Conservation (phyloP, 805 yeast species). For the Grigorovia yakushimaensis region DNA sequence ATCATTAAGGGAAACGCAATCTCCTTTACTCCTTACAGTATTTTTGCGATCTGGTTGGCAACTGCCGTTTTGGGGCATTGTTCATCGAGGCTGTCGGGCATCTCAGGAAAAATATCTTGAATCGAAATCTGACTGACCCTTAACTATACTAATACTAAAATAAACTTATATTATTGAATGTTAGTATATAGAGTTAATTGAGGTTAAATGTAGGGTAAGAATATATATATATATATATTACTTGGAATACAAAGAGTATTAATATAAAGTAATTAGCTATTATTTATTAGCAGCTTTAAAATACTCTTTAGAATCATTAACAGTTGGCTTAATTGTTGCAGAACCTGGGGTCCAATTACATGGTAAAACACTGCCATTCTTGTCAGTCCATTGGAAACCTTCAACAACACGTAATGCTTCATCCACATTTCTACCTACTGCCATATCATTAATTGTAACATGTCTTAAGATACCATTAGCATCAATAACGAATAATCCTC, state of each 20-base stretch:
- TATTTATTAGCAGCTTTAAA: not conserved
- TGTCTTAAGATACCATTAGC: conserved; percentile 94
- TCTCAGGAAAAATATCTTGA: too few relatives aligned
- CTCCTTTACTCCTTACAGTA: too few relatives aligned
- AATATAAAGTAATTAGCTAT: not conserved
- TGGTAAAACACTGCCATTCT: conserved; percentile 99
- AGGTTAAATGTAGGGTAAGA: too few relatives aligned
- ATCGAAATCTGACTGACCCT: too few relatives aligned
- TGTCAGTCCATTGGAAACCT: conserved; percentile 99
- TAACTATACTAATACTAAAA: too few relatives aligned
- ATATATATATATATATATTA: too few relatives aligned
- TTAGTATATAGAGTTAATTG: too few relatives aligned
- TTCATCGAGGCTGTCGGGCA: too few relatives aligned
- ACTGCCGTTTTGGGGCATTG: too few relatives aligned
- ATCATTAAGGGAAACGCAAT: too few relatives aligned
- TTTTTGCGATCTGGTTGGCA: too few relatives aligned
- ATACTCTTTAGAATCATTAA: conserved; percentile 68
- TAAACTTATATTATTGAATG: too few relatives aligned
- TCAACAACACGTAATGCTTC: conserved; percentile 96
- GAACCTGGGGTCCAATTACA: conserved; percentile 98
- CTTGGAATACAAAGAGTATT: not conserved
- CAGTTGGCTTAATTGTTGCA: conserved; percentile 82
- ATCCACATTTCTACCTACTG: conserved; percentile 98
- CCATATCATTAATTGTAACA: conserved; percentile 95
- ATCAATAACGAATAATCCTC: conserved; percentile 97